A percentile compares a stretch with the other conserved stretches of the same genome.
These are phyloP conservation scores for Exophiala sp. DNA, from an alignment of 2,329 filamentous ascomycete genomes.

Conservation along the genomic window DNA sequence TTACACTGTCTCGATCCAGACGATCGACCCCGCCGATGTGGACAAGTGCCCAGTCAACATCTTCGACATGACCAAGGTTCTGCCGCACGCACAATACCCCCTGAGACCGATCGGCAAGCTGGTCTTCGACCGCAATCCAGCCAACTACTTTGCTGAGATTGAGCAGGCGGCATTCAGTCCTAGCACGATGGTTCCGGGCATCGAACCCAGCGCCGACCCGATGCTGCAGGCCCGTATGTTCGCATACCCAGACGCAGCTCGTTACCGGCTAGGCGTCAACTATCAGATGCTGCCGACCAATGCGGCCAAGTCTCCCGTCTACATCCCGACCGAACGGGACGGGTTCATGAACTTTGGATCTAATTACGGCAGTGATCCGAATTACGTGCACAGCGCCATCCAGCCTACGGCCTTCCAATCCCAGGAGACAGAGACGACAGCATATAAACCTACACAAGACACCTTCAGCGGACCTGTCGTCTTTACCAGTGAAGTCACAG, in stretches of 20 bases:
- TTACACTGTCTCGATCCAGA: constrained; percentile 61
- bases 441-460: constrained; percentile 4
- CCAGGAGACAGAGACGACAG: constrained; percentile 28
- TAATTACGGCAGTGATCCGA: constrained; percentile 56
- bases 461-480: constrained; percentile 33
- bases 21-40: constrained; percentile 56
- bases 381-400: constrained; percentile 41
- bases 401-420: constrained; percentile 26
- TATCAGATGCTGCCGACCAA: constrained; percentile 40
- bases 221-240: constrained; percentile 58
- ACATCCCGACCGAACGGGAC: constrained; percentile 50
- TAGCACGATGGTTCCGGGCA: constrained; percentile 58
- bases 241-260: constrained; percentile 52
- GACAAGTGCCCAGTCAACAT: constrained; percentile 58
- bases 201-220: constrained; percentile 58
- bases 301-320: constrained; percentile 31
- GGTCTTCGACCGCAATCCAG: constrained; percentile 58
- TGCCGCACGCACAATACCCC: constrained; percentile 59
- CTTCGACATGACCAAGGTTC: constrained; percentile 65
- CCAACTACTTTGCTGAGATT: constrained; percentile 62
- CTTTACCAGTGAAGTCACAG: constrained; percentile 39
- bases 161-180: constrained; percentile 65
- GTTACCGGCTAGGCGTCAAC: constrained; percentile 39
- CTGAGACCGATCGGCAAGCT: constrained; percentile 56
- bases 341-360: constrained; percentile 36